A percentile compares a stretch with the other conserved stretches of the same genome.
Evolutionary conservation across 805 yeast species (phyloP).

Genomic region (Naumovozyma baii): DNA sequence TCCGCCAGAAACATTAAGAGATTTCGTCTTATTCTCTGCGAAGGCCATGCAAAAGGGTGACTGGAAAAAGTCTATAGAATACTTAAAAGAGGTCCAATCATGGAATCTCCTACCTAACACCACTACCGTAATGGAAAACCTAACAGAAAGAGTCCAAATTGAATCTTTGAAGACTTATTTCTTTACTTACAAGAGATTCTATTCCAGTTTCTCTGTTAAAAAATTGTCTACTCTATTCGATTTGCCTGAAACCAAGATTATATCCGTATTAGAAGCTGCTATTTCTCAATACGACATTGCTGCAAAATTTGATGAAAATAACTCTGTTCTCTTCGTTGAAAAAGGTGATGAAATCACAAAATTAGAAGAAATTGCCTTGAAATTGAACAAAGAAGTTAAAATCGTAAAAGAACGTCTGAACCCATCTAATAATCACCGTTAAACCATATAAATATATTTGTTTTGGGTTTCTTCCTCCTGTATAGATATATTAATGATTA

Average conservation of each 20-base stretch:
- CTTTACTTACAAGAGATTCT: conserved; percentile 71
- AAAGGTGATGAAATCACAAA: conserved; percentile 73
- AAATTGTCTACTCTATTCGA: conserved; percentile 61
- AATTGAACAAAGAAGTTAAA: conserved; percentile 40
- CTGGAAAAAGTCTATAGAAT: conserved; percentile 69
- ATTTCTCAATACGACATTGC: conserved; percentile 67
- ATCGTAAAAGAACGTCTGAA: conserved; percentile 27
- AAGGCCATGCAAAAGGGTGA: conserved; percentile 79
- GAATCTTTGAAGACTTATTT: conserved; percentile 92
- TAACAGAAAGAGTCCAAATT: conserved; percentile 68
- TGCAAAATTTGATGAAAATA: conserved; percentile 59
- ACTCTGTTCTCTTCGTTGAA: conserved; percentile 54
- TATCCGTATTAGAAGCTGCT: conserved; percentile 61
- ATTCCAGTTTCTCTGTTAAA: conserved; percentile 60
- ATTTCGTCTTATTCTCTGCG: conserved; percentile 86
- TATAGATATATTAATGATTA: background rate
- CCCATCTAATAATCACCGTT: conserved; percentile 20
- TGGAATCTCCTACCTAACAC: conserved; percentile 76
- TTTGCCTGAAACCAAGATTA: conserved; percentile 45
- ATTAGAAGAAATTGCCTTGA: conserved; percentile 79
- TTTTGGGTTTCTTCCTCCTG: background rate
- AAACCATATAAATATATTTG: conserved; percentile 1
- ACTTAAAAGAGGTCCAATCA: conserved; percentile 50
- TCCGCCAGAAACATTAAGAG: conserved; percentile 95
- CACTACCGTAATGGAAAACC: conserved; percentile 57